A percentile compares a stretch with the other conserved stretches of the same genome.
Evolutionary conservation across 257 asterid species (phyloP).

Genomic region (Prunella vulgaris): DNA sequence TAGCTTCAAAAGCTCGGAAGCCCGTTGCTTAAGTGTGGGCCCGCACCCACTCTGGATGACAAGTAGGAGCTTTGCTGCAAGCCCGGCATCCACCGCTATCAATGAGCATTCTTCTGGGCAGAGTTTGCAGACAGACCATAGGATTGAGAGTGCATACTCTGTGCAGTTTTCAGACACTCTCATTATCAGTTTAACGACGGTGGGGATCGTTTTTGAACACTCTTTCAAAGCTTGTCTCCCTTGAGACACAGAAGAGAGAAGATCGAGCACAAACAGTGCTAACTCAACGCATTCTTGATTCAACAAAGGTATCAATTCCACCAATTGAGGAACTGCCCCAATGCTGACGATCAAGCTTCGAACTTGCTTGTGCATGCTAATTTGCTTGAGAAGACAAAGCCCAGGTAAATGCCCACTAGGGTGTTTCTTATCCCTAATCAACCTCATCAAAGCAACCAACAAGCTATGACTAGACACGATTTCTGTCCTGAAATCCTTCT

Average conservation of each 20-base stretch:
- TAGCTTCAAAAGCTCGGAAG: constrained; percentile 66
- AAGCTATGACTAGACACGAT: constrained; percentile 50
- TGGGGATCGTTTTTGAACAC: constrained; percentile 44
- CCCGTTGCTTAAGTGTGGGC: constrained; percentile 51
- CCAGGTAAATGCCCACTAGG: constrained; percentile 47
- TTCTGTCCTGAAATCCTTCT: constrained; percentile 43
- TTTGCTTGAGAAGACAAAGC: constrained; percentile 50
- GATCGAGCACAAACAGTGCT: constrained; percentile 44
- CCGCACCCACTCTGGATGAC: constrained; percentile 72
- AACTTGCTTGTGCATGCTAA: constrained; percentile 40
- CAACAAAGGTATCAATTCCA: constrained; percentile 40
- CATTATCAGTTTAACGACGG: constrained; percentile 50
- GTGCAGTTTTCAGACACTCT: constrained; percentile 59
- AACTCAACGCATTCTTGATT: constrained; percentile 51
- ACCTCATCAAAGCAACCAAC: constrained; percentile 54
- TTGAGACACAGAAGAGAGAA: constrained; percentile 43
- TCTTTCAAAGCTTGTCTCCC: constrained; percentile 60
- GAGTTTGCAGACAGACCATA: constrained; percentile 52
- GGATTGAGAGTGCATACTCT: constrained; percentile 46
- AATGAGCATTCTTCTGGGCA: constrained; percentile 63
- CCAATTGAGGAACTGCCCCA: constrained; percentile 56
- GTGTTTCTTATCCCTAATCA: constrained; percentile 47
- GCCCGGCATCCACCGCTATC: constrained; percentile 62
- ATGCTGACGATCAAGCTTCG: constrained; percentile 45
- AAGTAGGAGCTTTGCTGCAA: constrained; percentile 69